Conservation (phyloP, 306 rosid species). For the Rosa multiflora region DNA sequence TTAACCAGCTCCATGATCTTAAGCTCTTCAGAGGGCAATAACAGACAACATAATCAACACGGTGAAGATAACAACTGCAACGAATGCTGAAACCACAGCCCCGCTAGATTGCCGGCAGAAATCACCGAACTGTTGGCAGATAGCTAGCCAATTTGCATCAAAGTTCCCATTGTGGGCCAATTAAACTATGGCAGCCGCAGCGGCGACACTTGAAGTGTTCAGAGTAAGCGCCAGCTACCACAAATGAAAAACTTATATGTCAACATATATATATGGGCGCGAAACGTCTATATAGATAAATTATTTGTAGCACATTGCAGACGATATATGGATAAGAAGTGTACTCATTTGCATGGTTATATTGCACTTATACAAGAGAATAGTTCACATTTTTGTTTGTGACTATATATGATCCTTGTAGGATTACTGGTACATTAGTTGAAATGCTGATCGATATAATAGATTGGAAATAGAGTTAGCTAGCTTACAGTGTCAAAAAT, state of each 20-base stretch:
- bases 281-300: no score
- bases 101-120: conserved; percentile 55
- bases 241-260: no score
- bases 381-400: neutral
- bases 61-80: conserved; percentile 36
- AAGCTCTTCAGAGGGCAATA: conserved; percentile 39
- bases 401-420: neutral
- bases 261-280: no score
- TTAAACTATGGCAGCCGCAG: conserved; percentile 60
- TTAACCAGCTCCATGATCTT: neutral
- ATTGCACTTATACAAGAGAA: neutral
- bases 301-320: no score
- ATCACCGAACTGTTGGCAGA: conserved; percentile 58
- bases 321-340: no score
- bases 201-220: conserved; percentile 42
- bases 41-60: conserved; percentile 53
- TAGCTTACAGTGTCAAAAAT: conserved; percentile 47
- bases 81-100: conserved; percentile 51
- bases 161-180: conserved; percentile 64
- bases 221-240: conserved; percentile 51
- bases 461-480: neutral
- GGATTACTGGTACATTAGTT: neutral
- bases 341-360: neutral
- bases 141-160: conserved; percentile 58
- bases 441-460: neutral